phyloP scores from a whole-genome alignment of 345 rosid species.

The Trapa incisa region DNA sequence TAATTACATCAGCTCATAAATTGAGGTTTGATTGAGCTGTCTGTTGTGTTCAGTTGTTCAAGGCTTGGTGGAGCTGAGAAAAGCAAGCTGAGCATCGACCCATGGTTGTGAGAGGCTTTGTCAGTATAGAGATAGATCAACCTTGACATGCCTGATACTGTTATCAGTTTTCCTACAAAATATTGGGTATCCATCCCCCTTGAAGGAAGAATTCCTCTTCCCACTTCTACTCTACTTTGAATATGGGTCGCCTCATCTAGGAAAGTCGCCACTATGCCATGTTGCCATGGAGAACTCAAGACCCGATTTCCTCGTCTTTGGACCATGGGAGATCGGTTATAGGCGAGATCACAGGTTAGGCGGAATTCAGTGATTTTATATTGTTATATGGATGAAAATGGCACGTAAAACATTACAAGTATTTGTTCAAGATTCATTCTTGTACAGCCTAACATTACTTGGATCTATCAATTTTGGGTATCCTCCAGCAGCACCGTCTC shows the following conservation, averaged over 20 bases:
- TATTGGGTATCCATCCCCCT: background rate
- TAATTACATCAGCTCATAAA: constrained; percentile 11
- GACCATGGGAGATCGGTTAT: background rate
- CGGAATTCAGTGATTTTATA: background rate
- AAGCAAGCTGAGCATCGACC: constrained; percentile 54
- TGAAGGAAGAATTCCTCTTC: background rate
- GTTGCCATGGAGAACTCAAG: background rate
- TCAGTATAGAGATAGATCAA: constrained; percentile 38
- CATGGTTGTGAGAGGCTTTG: constrained; percentile 75
- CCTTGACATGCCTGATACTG: background rate
- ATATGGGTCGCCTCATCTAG: background rate
- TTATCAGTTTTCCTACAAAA: background rate
- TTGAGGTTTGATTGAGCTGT: background rate
- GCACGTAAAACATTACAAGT: background rate
- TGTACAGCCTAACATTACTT: constrained; percentile 29
- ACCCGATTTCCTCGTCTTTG: background rate
- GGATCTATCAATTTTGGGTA: no score
- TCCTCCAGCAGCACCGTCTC: constrained; percentile 19
- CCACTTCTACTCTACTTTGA: background rate
- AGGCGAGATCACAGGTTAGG: background rate
- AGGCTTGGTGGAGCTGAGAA: constrained; percentile 79
- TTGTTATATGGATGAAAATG: background rate
- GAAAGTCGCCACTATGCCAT: background rate
- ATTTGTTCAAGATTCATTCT: background rate
- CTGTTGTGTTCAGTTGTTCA: constrained; percentile 49